Percentiles rank a stretch among this genome's conserved stretches.
Evolutionary conservation across 2,329 filamentous ascomycete genomes (phyloP).

Genomic region (Aureobasidium sp.): DNA sequence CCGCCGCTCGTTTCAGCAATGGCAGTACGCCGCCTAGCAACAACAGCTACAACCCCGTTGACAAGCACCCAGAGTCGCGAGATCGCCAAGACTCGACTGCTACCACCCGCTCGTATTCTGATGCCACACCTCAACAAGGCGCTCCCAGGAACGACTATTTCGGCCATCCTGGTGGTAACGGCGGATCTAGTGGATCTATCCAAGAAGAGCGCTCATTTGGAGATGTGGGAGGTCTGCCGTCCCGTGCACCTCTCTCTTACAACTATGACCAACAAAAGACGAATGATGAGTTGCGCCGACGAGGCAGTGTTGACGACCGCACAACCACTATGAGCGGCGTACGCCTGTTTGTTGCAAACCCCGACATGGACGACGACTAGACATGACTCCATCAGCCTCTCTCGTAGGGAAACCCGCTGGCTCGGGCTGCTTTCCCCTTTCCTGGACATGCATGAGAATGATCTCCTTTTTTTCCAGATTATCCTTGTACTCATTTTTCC

Average conservation of each 20-base stretch:
- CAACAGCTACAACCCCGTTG: conserved; percentile 32
- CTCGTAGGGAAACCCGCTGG: background rate
- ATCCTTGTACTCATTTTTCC: background rate
- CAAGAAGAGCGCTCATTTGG: conserved; percentile 48
- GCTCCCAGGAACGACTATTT: conserved; percentile 36
- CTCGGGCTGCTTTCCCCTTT: background rate
- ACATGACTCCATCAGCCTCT: background rate
- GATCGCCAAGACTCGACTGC: conserved; percentile 11
- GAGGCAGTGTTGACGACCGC: conserved; percentile 78
- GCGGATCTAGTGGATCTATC: conserved; percentile 31
- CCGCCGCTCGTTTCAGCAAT: conserved; percentile 37
- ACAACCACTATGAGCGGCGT: conserved; percentile 64
- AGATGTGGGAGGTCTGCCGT: conserved; percentile 44
- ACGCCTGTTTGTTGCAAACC: conserved; percentile 79
- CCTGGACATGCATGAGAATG: conserved; percentile 2
- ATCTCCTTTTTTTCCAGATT: background rate
- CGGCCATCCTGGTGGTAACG: conserved; percentile 32
- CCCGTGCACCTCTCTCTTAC: conserved; percentile 25
- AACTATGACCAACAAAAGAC: conserved; percentile 41
- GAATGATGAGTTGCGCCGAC: conserved; percentile 63
- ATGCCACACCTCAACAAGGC: conserved; percentile 40
- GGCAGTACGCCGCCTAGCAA: conserved; percentile 47
- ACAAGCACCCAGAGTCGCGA: conserved; percentile 16
- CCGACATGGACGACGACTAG: conserved; percentile 47
- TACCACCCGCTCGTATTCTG: conserved; percentile 23